Evolutionary conservation across 73 alveolate species (phyloP).

Genomic region (Paramecium octaurelia): DNA sequence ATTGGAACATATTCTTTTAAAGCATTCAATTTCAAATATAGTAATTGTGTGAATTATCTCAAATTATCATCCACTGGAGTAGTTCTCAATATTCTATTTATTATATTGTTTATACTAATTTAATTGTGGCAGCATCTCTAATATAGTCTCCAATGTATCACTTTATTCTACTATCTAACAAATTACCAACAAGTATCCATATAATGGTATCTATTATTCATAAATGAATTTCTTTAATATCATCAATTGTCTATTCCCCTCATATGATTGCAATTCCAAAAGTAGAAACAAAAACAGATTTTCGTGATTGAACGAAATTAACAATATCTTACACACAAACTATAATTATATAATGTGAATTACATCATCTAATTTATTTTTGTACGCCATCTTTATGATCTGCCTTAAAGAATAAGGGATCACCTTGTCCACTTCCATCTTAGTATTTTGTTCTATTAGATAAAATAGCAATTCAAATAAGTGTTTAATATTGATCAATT

Average conservation of each 20-base stretch:
- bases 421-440: not conserved
- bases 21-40: not conserved
- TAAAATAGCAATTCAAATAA: not conserved
- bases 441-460: not conserved
- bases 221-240: constrained; percentile 5
- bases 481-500: not conserved
- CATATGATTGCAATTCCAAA: not conserved
- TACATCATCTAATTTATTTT: constrained; percentile 1
- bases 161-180: not conserved
- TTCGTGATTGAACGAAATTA: not conserved
- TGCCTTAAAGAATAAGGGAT: not conserved
- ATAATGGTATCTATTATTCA: not conserved
- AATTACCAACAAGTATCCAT: not conserved
- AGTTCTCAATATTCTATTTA: not conserved
- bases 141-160: not conserved
- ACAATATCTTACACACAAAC: not conserved
- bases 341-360: not conserved
- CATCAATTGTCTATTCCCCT: not conserved
- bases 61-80: not conserved
- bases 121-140: not conserved
- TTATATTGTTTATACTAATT: not conserved
- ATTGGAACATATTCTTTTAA: not conserved
- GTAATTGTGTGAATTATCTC: not conserved
- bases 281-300: not conserved
- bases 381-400: not conserved